Evolutionary conservation across 306 rosid genomes (phyloP), one percentile per base, ranked within the genome.

Genomic region (Quercus rubra): DNA sequence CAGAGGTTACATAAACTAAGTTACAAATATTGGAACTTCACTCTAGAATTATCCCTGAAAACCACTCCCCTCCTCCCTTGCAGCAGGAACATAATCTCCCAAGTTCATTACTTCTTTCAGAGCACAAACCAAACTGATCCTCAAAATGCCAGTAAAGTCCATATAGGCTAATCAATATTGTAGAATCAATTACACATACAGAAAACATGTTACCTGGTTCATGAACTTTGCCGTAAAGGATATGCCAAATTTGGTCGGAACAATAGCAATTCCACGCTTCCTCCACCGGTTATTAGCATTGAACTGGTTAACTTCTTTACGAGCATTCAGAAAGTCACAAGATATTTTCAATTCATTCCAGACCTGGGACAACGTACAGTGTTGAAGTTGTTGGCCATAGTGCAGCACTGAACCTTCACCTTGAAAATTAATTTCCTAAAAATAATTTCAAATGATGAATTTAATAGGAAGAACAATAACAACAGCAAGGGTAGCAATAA

Each of bases 161-260:
- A 27, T 14, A 62, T 62, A 27, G 19, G 5, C 4, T 14, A 64
- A 64, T 5, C 70, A 28, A 28, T n/a, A 18, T 30, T 64, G 46
- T 35, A 35, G 51, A 67, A 67, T 17, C 4, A 33, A 63, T 18
- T 19, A 35, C 38, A 43, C 61, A 77, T 76, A 30, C 74, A 49
- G 61, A 58, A 76, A 41, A 8, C 46, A 41, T 7, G 46, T 41
- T 82, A 95, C 99, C 99, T 91, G 99, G 87, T 95, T 95, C 98
- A 92, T 92, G 61, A 91, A 76, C 85, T 95, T 95, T 46, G 81
- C 67, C 12, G 97, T 90, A 85, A 95, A 95, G 71, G 99, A 90
- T 80, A 92, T 95, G 83, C 99, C 99, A 75, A 95, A 92, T 82
- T 95, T 95, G 64, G 92, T 95, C 63, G 99, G 98, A 84, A 95